Percentiles rank a stretch among this genome's conserved stretches.
These are phyloP conservation scores for Ceratocystis lukuohia DNA, from an alignment of 2,329 filamentous ascomycete genomes.

Conservation along the genomic window DNA sequence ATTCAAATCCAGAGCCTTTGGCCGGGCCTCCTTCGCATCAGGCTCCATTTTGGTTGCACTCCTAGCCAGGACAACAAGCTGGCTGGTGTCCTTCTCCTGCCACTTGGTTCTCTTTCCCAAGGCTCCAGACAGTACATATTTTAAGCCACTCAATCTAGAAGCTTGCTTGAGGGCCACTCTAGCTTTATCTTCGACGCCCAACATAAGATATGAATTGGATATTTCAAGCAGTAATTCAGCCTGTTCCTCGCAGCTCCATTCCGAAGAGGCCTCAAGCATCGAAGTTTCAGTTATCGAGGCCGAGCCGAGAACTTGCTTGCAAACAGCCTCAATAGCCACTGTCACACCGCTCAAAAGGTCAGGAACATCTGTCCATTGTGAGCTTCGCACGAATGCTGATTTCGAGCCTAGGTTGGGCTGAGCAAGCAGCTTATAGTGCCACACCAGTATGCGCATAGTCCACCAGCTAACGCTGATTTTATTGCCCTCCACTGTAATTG, in stretches of 20 bases:
- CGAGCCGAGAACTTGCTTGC: slow-evolving; percentile 27
- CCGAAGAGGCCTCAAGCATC: slow-evolving; percentile 22
- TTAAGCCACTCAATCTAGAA: slow-evolving; percentile 52
- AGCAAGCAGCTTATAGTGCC: slow-evolving; percentile 48
- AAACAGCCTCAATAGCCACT: slow-evolving; percentile 31
- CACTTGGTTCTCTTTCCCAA: slow-evolving; percentile 75
- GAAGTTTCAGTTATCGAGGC: slow-evolving; percentile 17
- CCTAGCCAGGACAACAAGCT: slow-evolving; percentile 79
- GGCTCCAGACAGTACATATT: slow-evolving; percentile 71
- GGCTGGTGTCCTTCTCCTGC: slow-evolving; percentile 67
- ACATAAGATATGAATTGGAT: slow-evolving; percentile 68
- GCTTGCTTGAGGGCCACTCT: slow-evolving; percentile 57
- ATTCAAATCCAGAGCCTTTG: slow-evolving; percentile 64
- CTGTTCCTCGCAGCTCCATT: slow-evolving; percentile 38
- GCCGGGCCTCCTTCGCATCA: slow-evolving; percentile 28
- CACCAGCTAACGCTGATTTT: slow-evolving; percentile 39
- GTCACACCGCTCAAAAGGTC: slow-evolving; percentile 40
- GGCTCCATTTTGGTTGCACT: slow-evolving; percentile 36
- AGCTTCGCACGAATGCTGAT: slow-evolving; percentile 41
- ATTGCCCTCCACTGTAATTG: slow-evolving; percentile 26
- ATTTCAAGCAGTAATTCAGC: slow-evolving; percentile 68
- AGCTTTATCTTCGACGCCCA: slow-evolving; percentile 68
- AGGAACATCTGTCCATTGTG: slow-evolving; percentile 47
- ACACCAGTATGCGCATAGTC: slow-evolving; percentile 58
- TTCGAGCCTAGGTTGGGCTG: slow-evolving; percentile 42